Evolutionary conservation across 129 eudicot genomes (phyloP).

Genomic region (Helianthus annuus): DNA sequence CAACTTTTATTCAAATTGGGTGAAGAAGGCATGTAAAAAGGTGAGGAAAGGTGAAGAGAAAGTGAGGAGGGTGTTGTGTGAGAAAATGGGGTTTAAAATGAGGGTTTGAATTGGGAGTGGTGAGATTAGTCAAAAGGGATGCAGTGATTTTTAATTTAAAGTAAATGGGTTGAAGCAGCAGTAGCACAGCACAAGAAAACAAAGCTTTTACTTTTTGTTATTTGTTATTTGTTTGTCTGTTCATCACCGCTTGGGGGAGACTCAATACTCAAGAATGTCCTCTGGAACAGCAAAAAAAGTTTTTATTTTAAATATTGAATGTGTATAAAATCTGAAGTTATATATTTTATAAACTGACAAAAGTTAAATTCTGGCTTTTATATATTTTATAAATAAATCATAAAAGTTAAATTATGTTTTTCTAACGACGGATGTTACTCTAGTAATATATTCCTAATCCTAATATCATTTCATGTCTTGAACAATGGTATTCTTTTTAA

Average conservation of each 20-base stretch:
- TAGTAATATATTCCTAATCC: no score
- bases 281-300: slow-evolving; percentile 20
- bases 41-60: slow-evolving; percentile 20
- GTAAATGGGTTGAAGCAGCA: slow-evolving; percentile 27
- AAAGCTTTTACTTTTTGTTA: slow-evolving; percentile 61
- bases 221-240: slow-evolving; percentile 36
- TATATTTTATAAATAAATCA: no score
- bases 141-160: slow-evolving; percentile 41
- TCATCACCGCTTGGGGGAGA: slow-evolving; percentile 34
- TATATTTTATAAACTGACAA: neutral
- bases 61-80: slow-evolving; percentile 37
- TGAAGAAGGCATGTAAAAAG: slow-evolving; percentile 32
- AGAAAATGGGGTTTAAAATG: slow-evolving; percentile 46
- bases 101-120: slow-evolving; percentile 47
- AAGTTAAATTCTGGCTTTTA: neutral
- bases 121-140: slow-evolving; percentile 49
- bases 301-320: neutral
- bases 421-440: no score
- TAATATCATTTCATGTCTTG: no score
- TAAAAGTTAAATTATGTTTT: no score
- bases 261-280: slow-evolving; percentile 32
- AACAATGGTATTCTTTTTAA: no score
- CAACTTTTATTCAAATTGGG: slow-evolving; percentile 27
- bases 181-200: slow-evolving; percentile 31
- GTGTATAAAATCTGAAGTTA: neutral